Percentiles rank a stretch among this genome's conserved stretches.
Conservation (phyloP, 2,329 filamentous ascomycete species). For the Pseudogymnoascus sp. region DNA sequence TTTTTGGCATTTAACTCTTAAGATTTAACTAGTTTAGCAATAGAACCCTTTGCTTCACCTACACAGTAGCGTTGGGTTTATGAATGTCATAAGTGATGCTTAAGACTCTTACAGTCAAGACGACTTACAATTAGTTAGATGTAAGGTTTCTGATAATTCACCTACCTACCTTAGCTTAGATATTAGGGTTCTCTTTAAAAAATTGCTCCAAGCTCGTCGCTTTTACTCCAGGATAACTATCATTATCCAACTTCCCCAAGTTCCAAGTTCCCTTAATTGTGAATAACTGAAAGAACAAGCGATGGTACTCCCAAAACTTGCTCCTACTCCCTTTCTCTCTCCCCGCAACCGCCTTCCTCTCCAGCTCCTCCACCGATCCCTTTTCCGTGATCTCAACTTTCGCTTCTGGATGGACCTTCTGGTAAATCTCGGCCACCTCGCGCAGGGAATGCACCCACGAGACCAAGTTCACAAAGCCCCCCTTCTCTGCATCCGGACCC, state of each 20-base stretch:
- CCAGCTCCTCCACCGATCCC: not conserved
- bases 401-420: not conserved
- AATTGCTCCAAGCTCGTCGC: not conserved
- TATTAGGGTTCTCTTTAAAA: not conserved
- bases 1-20: not conserved
- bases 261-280: slow-evolving; percentile 9
- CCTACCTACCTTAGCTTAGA: not conserved
- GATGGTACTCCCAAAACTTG: slow-evolving; percentile 1
- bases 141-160: not conserved
- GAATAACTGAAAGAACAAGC: slow-evolving; percentile 4
- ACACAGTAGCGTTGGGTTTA: not conserved
- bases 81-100: not conserved
- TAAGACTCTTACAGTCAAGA: not conserved
- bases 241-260: not conserved
- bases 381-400: not conserved
- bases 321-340: not conserved
- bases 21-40: not conserved
- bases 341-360: not conserved
- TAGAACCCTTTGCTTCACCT: not conserved
- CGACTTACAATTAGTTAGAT: not conserved
- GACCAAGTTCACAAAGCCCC: slow-evolving; percentile 6
- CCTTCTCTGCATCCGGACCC: slow-evolving; percentile 6
- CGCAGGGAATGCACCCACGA: slow-evolving; percentile 12
- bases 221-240: not conserved
- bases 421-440: not conserved